These are phyloP conservation scores for Podospora pseudocomata DNA, from an alignment of 495 filamentous ascomycete species.

Conservation along the genomic window DNA sequence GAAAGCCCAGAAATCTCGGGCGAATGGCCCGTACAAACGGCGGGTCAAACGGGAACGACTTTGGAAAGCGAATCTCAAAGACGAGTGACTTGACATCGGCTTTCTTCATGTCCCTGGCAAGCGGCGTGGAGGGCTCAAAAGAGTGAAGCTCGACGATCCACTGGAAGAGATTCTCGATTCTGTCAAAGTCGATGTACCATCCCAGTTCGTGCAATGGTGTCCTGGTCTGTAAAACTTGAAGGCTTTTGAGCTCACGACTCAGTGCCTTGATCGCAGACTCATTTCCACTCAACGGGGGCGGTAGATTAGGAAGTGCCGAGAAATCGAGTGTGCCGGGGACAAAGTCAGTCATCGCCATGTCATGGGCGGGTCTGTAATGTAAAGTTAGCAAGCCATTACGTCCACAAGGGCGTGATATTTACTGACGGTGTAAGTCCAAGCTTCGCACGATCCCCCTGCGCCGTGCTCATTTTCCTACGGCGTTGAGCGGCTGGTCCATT, in stretches of 20 bases:
- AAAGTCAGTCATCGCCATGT: conserved; percentile 55
- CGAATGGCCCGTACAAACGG: conserved; percentile 84
- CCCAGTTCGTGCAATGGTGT: conserved; percentile 68
- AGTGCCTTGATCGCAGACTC: conserved; percentile 58
- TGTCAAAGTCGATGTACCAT: conserved; percentile 70
- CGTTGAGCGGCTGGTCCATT: neutral
- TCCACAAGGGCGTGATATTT: neutral
- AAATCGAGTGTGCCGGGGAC: conserved; percentile 59
- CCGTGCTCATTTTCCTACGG: conserved; percentile 10
- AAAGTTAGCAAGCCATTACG: neutral
- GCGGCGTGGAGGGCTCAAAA: conserved; percentile 64
- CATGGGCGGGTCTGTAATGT: neutral
- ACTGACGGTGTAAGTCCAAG: neutral
- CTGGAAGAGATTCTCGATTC: conserved; percentile 70
- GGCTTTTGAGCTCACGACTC: conserved; percentile 55
- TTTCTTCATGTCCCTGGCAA: conserved; percentile 71
- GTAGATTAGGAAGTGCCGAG: conserved; percentile 53
- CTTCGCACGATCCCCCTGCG: neutral
- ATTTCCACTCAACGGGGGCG: conserved; percentile 67
- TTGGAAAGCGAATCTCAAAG: conserved; percentile 74
- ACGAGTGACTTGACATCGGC: conserved; percentile 62
- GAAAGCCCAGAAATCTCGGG: conserved; percentile 71
- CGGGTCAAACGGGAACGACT: conserved; percentile 70
- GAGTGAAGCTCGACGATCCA: conserved; percentile 92
- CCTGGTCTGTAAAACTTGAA: conserved; percentile 58